phyloP scores from a whole-genome alignment of 768 basidiomycete species.

The Lactifluus echinatus region DNA sequence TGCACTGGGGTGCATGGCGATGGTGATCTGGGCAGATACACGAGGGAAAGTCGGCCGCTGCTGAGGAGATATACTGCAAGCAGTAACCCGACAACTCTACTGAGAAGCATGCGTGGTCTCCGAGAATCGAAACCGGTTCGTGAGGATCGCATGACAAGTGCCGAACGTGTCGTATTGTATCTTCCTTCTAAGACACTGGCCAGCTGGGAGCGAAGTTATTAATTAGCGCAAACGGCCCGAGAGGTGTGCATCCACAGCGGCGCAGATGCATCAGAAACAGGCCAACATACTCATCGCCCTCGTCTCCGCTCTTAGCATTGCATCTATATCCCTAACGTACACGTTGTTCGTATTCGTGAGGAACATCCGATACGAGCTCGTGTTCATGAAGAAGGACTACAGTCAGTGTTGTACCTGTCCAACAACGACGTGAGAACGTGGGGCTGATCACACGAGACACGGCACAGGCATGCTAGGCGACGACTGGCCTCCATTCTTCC shows the following conservation, averaged over 20 bases:
- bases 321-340: neutral
- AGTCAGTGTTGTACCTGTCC: too few species aligned
- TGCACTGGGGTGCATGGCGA: neutral
- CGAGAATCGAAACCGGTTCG: neutral
- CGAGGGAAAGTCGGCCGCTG: neutral
- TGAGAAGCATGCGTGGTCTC: neutral
- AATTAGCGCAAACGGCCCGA: neutral
- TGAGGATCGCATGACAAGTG: neutral
- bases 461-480: conserved; percentile 2
- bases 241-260: neutral
- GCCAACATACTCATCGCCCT: neutral
- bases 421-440: neutral
- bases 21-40: neutral
- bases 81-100: too few species aligned
- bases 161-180: neutral
- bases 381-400: neutral
- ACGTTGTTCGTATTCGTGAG: neutral
- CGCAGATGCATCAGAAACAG: neutral
- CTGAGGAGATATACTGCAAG: too few species aligned
- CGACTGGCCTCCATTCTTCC: neutral
- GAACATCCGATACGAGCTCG: neutral
- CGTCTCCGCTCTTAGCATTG: neutral
- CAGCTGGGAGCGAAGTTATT: neutral
- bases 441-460: neutral
- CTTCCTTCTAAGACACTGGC: neutral